Conservation (phyloP, 2,329 filamentous ascomycete species). For the Pseudogymnoascus destructans region DNA sequence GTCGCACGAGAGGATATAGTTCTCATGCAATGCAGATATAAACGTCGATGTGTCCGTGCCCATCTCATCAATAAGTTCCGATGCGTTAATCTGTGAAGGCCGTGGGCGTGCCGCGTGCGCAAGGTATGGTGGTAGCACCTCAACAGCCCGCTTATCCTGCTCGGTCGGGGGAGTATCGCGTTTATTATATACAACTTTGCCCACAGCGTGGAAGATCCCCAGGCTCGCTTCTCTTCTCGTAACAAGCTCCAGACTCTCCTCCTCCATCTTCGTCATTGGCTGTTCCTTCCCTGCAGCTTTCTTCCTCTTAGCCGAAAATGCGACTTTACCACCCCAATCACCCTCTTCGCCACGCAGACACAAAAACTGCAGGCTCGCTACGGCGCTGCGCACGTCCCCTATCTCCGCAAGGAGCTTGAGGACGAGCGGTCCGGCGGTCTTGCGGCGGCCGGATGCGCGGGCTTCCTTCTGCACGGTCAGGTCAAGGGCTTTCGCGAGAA, state of each 20-base stretch:
- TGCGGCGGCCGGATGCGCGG: slow-evolving; percentile 58
- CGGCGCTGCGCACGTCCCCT: slow-evolving; percentile 85
- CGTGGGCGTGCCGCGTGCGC: slow-evolving; percentile 45
- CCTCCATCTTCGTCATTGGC: slow-evolving; percentile 60
- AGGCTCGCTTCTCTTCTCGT: slow-evolving; percentile 80
- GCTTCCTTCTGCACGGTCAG: slow-evolving; percentile 76
- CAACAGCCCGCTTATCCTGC: slow-evolving; percentile 31
- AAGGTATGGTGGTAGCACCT: slow-evolving; percentile 47
- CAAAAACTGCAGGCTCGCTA: slow-evolving; percentile 83
- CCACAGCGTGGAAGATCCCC: slow-evolving; percentile 91
- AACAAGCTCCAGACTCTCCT: slow-evolving; percentile 65
- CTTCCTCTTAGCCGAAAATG: slow-evolving; percentile 52
- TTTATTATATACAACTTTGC: slow-evolving; percentile 95
- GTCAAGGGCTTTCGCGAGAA: slow-evolving; percentile 74
- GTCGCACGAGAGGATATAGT: slow-evolving; percentile 77
- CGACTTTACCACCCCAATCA: slow-evolving; percentile 62
- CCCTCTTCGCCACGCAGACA: slow-evolving; percentile 68
- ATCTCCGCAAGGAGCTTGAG: slow-evolving; percentile 70
- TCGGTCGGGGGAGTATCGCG: slow-evolving; percentile 39
- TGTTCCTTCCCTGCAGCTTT: slow-evolving; percentile 43
- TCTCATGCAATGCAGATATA: slow-evolving; percentile 81
- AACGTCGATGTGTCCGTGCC: slow-evolving; percentile 89
- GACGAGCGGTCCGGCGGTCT: slow-evolving; percentile 65
- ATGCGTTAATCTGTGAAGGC: slow-evolving; percentile 51
- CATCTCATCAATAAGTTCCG: slow-evolving; percentile 78